Percentiles rank a stretch among this genome's conserved stretches.
Evolutionary conservation across 805 yeast genomes (phyloP).

Genomic region (Suhomyces emberorum): DNA sequence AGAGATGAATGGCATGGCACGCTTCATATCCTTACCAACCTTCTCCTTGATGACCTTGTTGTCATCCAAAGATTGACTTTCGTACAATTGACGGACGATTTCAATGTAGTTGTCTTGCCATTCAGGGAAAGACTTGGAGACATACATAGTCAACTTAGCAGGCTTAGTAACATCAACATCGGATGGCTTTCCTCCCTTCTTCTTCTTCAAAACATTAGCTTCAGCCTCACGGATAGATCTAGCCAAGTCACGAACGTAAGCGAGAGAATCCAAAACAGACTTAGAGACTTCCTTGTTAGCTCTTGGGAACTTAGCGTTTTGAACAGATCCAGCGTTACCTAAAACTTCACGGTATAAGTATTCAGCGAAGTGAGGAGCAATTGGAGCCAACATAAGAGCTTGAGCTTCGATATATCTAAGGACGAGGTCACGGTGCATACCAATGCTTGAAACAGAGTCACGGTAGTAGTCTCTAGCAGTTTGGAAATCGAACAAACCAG

Average conservation of each 20-base stretch:
- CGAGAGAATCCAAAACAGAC: constrained; percentile 62
- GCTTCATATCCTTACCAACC: constrained; percentile 88
- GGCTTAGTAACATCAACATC: constrained; percentile 77
- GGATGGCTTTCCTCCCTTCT: constrained; percentile 77
- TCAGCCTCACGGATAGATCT: constrained; percentile 92
- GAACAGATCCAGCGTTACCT: constrained; percentile 62
- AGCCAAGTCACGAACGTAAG: constrained; percentile 72
- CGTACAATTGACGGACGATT: constrained; percentile 74
- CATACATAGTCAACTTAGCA: constrained; percentile 64
- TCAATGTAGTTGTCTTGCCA: constrained; percentile 62
- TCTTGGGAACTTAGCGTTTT: constrained; percentile 77
- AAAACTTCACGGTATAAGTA: constrained; percentile 82
- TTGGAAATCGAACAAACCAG: constrained; percentile 91
- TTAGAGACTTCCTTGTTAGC: constrained; percentile 64
- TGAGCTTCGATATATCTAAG: constrained; percentile 82
- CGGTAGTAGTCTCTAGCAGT: constrained; percentile 95
- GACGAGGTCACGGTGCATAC: constrained; percentile 83
- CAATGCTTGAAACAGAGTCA: constrained; percentile 57
- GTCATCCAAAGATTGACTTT: constrained; percentile 59
- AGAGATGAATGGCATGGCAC: constrained; percentile 96
- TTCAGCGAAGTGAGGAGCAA: constrained; percentile 96
- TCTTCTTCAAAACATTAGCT: constrained; percentile 71
- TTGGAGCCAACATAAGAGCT: constrained; percentile 79
- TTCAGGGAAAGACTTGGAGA: constrained; percentile 76
- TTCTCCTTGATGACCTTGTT: constrained; percentile 59